Percentiles rank a stretch among this genome's conserved stretches.
Conservation (phyloP, 345 rosid genomes). For the Brassica incana region DNA sequence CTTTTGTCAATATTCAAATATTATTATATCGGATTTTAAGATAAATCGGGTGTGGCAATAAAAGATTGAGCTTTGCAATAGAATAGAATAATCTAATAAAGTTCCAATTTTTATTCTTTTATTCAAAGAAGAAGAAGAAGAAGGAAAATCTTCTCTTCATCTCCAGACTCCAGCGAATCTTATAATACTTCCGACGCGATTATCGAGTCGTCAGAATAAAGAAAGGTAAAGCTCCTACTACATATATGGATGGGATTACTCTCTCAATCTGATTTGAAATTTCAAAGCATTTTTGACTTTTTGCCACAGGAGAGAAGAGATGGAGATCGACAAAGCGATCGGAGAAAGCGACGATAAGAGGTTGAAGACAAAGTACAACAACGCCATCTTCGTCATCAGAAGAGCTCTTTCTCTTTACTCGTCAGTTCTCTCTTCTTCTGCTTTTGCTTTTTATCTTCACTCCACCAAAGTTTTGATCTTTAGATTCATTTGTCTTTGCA, state of each 20-base stretch:
- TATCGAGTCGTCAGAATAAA: slow-evolving; percentile 25
- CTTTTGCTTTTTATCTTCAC: too few species aligned
- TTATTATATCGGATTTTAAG: not conserved
- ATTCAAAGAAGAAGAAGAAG: slow-evolving; percentile 21
- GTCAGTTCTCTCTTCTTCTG: slow-evolving; percentile 48
- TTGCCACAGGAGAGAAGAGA: slow-evolving; percentile 29
- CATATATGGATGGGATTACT: not conserved
- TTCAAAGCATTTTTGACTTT: not conserved
- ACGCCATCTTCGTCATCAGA: slow-evolving; percentile 82
- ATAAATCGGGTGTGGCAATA: slow-evolving; percentile 42
- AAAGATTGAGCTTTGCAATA: slow-evolving; percentile 17
- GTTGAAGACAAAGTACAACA: slow-evolving; percentile 87
- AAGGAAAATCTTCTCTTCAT: slow-evolving; percentile 1
- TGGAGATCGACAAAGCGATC: slow-evolving; percentile 94
- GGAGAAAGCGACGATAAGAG: slow-evolving; percentile 79
- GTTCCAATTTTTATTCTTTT: not conserved
- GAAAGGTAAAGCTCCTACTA: slow-evolving; percentile 1
- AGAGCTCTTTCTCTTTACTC: slow-evolving; percentile 91
- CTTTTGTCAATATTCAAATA: not conserved
- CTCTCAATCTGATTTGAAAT: not conserved
- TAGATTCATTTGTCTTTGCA: not conserved
- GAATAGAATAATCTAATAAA: not conserved
- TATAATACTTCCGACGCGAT: slow-evolving; percentile 7
- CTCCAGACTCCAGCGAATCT: slow-evolving; percentile 18
- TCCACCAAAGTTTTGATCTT: slow-evolving; percentile 16